These are phyloP conservation scores for Suillus brevipes DNA, from an alignment of 768 basidiomycete genomes.

Conservation along the genomic window DNA sequence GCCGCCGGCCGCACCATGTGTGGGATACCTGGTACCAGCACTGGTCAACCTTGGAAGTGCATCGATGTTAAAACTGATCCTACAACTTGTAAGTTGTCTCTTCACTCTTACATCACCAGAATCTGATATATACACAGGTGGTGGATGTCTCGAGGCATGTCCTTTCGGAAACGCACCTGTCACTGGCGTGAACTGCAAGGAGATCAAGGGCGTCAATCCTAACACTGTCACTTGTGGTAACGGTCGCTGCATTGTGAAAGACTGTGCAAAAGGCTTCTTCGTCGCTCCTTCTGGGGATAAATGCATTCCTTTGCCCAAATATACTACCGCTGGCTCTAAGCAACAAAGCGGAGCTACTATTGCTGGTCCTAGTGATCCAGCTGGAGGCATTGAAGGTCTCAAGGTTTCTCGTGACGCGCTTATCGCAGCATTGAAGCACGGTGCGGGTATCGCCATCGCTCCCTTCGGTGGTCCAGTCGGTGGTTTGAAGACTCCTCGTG, in stretches of 20 bases:
- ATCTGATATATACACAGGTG: slow-evolving; percentile 26
- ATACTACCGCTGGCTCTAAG: not conserved
- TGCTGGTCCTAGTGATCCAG: not conserved
- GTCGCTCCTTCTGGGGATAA: slow-evolving; percentile 10
- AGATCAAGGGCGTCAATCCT: slow-evolving; percentile 25
- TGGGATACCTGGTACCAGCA: slow-evolving; percentile 19
- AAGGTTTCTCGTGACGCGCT: slow-evolving; percentile 2
- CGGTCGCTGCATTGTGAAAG: slow-evolving; percentile 28
- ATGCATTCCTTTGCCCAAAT: slow-evolving; percentile 14
- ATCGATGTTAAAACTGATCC: slow-evolving; percentile 27
- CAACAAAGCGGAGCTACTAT: not conserved
- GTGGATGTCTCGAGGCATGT: slow-evolving; percentile 33
- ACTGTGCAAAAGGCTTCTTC: slow-evolving; percentile 26
- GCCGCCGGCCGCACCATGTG: slow-evolving; percentile 25
- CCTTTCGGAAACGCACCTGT: slow-evolving; percentile 18
- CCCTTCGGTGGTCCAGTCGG: not conserved
- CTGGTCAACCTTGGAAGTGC: slow-evolving; percentile 31
- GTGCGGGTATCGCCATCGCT: not conserved
- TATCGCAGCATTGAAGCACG: not conserved
- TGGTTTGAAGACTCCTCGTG: slow-evolving; percentile 5
- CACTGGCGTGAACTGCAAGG: slow-evolving; percentile 33
- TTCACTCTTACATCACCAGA: not conserved
- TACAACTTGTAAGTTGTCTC: slow-evolving; percentile 31
- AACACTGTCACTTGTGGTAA: slow-evolving; percentile 29
- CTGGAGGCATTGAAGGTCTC: not conserved